These are phyloP conservation scores for Kentomonas sorsogonicus DNA, from an alignment of 208 protist species.

Conservation along the genomic window DNA sequence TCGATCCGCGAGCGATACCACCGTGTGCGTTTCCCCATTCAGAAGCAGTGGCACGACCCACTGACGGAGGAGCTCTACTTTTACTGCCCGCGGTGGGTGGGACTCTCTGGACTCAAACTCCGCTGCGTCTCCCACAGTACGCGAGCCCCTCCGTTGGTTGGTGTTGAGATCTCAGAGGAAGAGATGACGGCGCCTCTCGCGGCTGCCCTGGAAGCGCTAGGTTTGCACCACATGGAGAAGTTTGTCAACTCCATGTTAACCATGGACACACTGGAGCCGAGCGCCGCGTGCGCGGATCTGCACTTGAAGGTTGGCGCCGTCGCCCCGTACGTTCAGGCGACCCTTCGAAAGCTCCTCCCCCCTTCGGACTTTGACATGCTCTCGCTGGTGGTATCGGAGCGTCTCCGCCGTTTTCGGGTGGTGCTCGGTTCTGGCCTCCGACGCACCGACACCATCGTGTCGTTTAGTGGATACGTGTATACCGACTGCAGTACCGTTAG, in stretches of 20 bases:
- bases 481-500: too few relatives aligned
- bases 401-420: slow-evolving; percentile 31
- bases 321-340: slow-evolving; percentile 43
- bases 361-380: slow-evolving; percentile 36
- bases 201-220: slow-evolving; percentile 39
- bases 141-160: slow-evolving; percentile 22
- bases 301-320: slow-evolving; percentile 36
- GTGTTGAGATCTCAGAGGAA: slow-evolving; percentile 30
- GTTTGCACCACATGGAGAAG: slow-evolving; percentile 34
- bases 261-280: slow-evolving; percentile 20
- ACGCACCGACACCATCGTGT: too few relatives aligned
- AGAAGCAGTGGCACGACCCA: too few relatives aligned
- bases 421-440: slow-evolving; percentile 24
- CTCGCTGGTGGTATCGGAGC: slow-evolving; percentile 12
- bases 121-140: background rate
- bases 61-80: too few relatives aligned
- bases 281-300: slow-evolving; percentile 18
- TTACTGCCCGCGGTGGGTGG: too few relatives aligned
- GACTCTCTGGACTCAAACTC: too few relatives aligned
- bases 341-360: slow-evolving; percentile 19
- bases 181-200: slow-evolving; percentile 38
- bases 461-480: too few relatives aligned
- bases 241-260: slow-evolving; percentile 30
- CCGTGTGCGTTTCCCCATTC: too few relatives aligned
- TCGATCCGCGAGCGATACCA: too few relatives aligned